Evolutionary conservation across 805 yeast genomes (phyloP).

Genomic region (Metschnikowia dekortorum): DNA sequence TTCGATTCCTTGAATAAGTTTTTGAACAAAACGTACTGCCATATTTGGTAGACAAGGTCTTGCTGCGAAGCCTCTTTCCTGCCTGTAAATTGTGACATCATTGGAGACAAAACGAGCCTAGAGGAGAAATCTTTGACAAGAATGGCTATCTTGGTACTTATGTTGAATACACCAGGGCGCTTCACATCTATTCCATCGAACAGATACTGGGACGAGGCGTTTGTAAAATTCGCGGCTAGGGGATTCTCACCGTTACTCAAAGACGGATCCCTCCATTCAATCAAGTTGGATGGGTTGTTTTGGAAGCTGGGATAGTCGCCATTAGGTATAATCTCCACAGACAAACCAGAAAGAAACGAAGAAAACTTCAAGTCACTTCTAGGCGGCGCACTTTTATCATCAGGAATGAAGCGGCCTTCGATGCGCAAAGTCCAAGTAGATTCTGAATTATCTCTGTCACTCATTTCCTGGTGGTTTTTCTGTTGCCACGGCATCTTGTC

Average conservation of each 20-base stretch:
- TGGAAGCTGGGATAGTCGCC: conserved; percentile 35
- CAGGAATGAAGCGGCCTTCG: conserved; percentile 72
- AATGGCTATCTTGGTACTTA: conserved; percentile 68
- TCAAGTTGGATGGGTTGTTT: conserved; percentile 37
- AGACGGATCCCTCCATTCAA: conserved; percentile 86
- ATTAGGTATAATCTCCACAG: conserved; percentile 63
- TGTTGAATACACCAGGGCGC: conserved; percentile 57
- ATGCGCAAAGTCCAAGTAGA: conserved; percentile 81
- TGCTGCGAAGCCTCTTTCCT: conserved; percentile 77
- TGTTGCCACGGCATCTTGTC: conserved; percentile 85
- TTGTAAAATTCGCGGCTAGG: conserved; percentile 18
- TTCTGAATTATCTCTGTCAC: conserved; percentile 21
- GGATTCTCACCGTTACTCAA: conserved; percentile 15
- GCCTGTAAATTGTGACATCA: conserved; percentile 67
- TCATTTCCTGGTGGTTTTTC: conserved; percentile 21
- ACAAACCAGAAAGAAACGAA: conserved; percentile 74
- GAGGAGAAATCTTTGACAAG: conserved; percentile 71
- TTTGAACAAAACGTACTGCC: conserved; percentile 75
- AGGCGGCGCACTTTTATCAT: conserved; percentile 5
- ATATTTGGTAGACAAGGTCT: conserved; percentile 70
- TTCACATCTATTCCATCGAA: conserved; percentile 90
- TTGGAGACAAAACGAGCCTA: conserved; percentile 58
- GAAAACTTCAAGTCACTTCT: conserved; percentile 14
- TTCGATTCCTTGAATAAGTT: conserved; percentile 42
- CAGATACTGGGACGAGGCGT: conserved; percentile 18